Conservation (phyloP, 371 early-diverging fungal genomes). For the Mortierella sp. region DNA sequence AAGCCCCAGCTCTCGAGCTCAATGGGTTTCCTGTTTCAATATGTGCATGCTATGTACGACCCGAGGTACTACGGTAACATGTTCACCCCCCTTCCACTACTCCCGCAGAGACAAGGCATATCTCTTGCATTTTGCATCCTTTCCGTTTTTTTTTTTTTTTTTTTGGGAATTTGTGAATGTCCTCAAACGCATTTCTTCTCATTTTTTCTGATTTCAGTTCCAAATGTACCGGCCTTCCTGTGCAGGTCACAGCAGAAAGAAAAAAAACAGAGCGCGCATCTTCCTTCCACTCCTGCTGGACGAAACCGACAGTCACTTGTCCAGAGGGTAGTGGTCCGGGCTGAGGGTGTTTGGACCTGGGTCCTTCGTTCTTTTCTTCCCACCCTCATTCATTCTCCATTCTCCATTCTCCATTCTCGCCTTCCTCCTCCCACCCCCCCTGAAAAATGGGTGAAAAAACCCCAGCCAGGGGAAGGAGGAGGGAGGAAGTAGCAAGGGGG, state of each 20-base stretch:
- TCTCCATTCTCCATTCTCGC: background rate
- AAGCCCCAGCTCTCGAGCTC: background rate
- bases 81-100: background rate
- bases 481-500: background rate
- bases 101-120: constrained; percentile 6
- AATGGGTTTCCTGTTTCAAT: constrained; percentile 1
- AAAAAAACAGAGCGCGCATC: background rate
- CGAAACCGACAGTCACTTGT: background rate
- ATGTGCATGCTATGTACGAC: background rate
- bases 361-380: background rate
- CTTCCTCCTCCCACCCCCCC: background rate
- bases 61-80: background rate
- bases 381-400: too few relatives aligned
- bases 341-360: background rate
- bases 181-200: too few relatives aligned
- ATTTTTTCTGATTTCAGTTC: too few relatives aligned
- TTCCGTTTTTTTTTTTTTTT: background rate
- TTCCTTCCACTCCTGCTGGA: background rate
- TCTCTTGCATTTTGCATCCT: background rate
- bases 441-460: background rate
- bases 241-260: background rate
- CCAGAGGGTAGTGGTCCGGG: background rate
- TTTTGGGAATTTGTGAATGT: background rate
- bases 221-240: too few relatives aligned
- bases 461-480: background rate